Percentiles rank a stretch among this genome's conserved stretches.
Conservation (phyloP, 805 yeast genomes). For the Barnettozyma californica region DNA sequence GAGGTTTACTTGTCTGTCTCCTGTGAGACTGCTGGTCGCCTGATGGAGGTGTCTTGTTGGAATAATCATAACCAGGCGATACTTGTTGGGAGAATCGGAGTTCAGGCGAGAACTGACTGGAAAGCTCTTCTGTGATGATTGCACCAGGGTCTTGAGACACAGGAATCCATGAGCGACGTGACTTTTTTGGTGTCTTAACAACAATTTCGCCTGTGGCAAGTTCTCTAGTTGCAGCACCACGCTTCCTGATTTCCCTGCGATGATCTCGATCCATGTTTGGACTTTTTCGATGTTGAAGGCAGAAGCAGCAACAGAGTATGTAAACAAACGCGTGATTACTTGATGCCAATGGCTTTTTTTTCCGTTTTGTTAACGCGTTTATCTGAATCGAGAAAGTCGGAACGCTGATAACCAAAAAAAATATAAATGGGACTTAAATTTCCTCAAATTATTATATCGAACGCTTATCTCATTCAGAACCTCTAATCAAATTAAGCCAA, state of each 20-base stretch:
- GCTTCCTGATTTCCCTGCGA: conserved; percentile 11
- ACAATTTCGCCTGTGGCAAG: conserved; percentile 10
- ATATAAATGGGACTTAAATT: background rate
- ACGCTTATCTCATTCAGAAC: background rate
- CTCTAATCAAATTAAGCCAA: background rate
- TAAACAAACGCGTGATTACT: too few species aligned
- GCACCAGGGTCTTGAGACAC: conserved; percentile 19
- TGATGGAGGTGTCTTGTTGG: background rate
- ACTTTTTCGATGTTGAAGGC: background rate
- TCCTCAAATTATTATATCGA: background rate
- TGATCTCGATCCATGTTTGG: conserved; percentile 18
- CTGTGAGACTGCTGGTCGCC: background rate
- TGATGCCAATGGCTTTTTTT: background rate
- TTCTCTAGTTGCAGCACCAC: conserved; percentile 18
- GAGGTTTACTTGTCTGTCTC: background rate
- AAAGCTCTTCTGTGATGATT: conserved; percentile 16
- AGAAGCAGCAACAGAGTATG: too few species aligned
- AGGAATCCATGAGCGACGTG: conserved; percentile 9
- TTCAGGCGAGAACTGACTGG: conserved; percentile 9
- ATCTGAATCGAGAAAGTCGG: conserved; percentile 6
- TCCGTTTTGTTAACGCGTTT: background rate
- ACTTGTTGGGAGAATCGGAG: background rate
- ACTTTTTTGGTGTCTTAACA: conserved; percentile 11
- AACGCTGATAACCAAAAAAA: background rate
- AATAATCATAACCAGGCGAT: background rate